phyloP scores from a whole-genome alignment of 2,329 filamentous ascomycete genomes.

The Penicillium sp. region DNA sequence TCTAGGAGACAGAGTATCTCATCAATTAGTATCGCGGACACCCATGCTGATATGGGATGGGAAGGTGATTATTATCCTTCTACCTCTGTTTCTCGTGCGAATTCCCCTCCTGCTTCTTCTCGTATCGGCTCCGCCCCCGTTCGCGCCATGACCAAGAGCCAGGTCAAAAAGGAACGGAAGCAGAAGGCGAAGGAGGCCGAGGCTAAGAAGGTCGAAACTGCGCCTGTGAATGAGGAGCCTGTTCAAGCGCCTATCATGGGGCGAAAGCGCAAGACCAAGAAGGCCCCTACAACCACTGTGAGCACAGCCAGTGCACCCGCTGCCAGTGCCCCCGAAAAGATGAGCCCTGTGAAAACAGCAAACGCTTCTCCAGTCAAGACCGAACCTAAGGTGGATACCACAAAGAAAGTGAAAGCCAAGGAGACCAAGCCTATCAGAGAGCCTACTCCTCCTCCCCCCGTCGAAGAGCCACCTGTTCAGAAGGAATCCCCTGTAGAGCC shows the following conservation, averaged over 20 bases:
- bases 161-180: slow-evolving; percentile 58
- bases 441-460: slow-evolving; percentile 13
- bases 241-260: slow-evolving; percentile 62
- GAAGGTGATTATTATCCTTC: slow-evolving; percentile 60
- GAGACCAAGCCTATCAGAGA: slow-evolving; percentile 24
- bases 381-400: slow-evolving; percentile 22
- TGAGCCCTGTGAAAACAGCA: slow-evolving; percentile 17
- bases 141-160: slow-evolving; percentile 59
- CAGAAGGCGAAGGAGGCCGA: slow-evolving; percentile 50
- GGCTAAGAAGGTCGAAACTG: slow-evolving; percentile 42
- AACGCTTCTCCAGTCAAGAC: slow-evolving; percentile 20
- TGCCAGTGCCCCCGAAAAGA: slow-evolving; percentile 13
- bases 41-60: slow-evolving; percentile 58
- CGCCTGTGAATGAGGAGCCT: slow-evolving; percentile 47
- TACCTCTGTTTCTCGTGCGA: slow-evolving; percentile 59
- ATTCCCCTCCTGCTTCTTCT: slow-evolving; percentile 52
- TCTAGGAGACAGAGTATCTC: slow-evolving; percentile 47
- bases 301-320: slow-evolving; percentile 16
- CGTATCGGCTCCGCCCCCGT: slow-evolving; percentile 60
- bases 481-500: slow-evolving; percentile 27
- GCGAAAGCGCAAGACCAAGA: slow-evolving; percentile 60
- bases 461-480: slow-evolving; percentile 20
- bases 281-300: slow-evolving; percentile 33
- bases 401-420: slow-evolving; percentile 26
- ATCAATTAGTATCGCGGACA: slow-evolving; percentile 59